Evolutionary conservation across 1,284 basidiomycete species (phyloP).

Genomic region (Cutaneotrichosporon sp.): DNA sequence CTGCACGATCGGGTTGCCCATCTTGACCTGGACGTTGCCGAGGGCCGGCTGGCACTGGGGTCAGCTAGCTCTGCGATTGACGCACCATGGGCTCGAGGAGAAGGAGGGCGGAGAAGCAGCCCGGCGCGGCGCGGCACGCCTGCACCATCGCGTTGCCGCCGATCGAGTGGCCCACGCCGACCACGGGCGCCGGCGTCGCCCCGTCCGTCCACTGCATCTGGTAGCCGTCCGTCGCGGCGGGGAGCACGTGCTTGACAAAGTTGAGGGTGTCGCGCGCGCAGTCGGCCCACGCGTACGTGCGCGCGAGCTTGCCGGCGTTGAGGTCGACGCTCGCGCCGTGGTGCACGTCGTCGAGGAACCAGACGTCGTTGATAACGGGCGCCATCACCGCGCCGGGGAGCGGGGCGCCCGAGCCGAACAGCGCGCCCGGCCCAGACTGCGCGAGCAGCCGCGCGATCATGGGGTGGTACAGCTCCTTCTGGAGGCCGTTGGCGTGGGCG

Average conservation of each 20-base stretch:
- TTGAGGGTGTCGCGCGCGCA: constrained; percentile 46
- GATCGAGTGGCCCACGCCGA: constrained; percentile 78
- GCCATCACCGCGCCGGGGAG: neutral
- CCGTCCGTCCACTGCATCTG: constrained; percentile 55
- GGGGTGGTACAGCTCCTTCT: constrained; percentile 74
- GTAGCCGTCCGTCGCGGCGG: neutral
- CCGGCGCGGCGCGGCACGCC: constrained; percentile 64
- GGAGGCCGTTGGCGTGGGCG: constrained; percentile 77
- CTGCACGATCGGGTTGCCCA: constrained; percentile 33
- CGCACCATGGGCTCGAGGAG: constrained; percentile 69
- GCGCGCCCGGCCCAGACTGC: neutral
- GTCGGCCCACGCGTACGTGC: constrained; percentile 47
- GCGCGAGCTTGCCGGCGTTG: constrained; percentile 61
- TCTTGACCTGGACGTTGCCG: constrained; percentile 24
- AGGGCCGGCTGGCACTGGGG: constrained; percentile 3
- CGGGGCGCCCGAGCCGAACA: constrained; percentile 9
- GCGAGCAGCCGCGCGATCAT: constrained; percentile 58
- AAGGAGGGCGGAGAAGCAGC: constrained; percentile 70
- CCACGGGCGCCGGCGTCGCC: constrained; percentile 20
- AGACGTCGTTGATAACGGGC: constrained; percentile 66
- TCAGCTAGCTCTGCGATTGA: neutral
- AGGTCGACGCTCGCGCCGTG: constrained; percentile 74
- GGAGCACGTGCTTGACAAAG: constrained; percentile 57
- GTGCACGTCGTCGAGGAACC: constrained; percentile 73
- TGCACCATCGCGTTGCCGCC: constrained; percentile 68